Conservation (phyloP, 148 eudicot species). For the Arbutus unedo region DNA sequence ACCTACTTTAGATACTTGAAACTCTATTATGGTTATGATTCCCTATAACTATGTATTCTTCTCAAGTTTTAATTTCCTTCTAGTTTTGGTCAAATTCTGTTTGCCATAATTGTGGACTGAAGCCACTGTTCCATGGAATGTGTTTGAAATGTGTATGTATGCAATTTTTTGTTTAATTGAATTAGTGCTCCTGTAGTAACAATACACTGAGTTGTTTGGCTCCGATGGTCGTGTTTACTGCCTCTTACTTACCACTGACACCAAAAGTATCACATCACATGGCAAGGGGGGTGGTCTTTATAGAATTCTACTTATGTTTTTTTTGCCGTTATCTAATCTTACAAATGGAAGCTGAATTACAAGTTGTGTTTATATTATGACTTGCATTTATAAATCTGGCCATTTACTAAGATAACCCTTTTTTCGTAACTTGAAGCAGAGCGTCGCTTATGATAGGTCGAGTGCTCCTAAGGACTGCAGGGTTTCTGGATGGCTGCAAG, state of each 20-base stretch:
- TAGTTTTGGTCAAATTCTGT: neutral
- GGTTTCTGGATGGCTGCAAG: constrained; percentile 72
- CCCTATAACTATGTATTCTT: neutral
- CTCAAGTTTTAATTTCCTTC: neutral
- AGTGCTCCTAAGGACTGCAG: constrained; percentile 84
- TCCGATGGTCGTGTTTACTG: neutral
- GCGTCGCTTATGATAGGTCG: constrained; percentile 77
- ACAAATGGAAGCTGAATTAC: neutral
- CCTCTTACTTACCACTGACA: neutral
- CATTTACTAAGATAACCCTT: neutral
- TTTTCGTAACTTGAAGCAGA: constrained; percentile 41
- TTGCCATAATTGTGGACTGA: neutral
- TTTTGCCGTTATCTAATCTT: neutral
- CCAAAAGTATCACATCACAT: neutral
- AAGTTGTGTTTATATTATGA: neutral
- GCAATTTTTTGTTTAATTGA: neutral
- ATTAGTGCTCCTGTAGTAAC: neutral
- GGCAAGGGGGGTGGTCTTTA: neutral
- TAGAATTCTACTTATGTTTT: neutral
- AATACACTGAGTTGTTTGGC: neutral
- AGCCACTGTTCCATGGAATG: neutral
- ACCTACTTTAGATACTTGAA: neutral
- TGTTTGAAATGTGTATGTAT: neutral
- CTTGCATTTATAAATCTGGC: neutral
- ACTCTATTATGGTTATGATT: neutral